Percentiles rank a stretch among this genome's conserved stretches.
These are phyloP conservation scores for Rubia tinctorum DNA, from an alignment of 305 asterid genomes.

Conservation along the genomic window DNA sequence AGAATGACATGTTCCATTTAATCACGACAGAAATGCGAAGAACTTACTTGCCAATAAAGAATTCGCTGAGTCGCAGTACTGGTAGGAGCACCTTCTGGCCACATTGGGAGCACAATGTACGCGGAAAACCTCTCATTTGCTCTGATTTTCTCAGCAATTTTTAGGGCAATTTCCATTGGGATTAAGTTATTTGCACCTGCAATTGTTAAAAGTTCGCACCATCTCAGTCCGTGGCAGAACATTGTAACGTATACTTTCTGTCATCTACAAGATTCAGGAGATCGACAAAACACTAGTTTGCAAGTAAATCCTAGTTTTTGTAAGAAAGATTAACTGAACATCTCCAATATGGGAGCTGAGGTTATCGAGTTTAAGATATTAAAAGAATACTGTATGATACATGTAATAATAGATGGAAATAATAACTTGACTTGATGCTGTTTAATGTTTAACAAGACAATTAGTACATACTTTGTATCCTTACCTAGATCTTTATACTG, in stretches of 20 bases:
- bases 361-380: no score
- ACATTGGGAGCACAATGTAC: conserved; percentile 85
- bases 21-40: background rate
- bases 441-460: background rate
- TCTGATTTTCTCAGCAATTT: conserved; percentile 74
- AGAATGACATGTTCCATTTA: background rate
- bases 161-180: conserved; percentile 96
- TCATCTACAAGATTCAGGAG: background rate
- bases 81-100: conserved; percentile 98
- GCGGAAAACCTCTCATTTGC: conserved; percentile 80
- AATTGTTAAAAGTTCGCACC: conserved; percentile 4
- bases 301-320: background rate
- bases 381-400: no score
- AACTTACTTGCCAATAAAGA: conserved; percentile 85
- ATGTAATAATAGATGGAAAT: background rate
- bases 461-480: conserved; percentile 5
- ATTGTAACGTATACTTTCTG: background rate
- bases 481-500: conserved; percentile 57
- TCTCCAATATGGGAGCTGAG: no score
- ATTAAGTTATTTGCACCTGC: conserved; percentile 95
- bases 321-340: no score
- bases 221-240: conserved; percentile 1
- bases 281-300: background rate
- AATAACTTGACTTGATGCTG: background rate
- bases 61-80: conserved; percentile 79